Evolutionary conservation across 306 rosid genomes (phyloP).

Genomic region (Vigna radiata): DNA sequence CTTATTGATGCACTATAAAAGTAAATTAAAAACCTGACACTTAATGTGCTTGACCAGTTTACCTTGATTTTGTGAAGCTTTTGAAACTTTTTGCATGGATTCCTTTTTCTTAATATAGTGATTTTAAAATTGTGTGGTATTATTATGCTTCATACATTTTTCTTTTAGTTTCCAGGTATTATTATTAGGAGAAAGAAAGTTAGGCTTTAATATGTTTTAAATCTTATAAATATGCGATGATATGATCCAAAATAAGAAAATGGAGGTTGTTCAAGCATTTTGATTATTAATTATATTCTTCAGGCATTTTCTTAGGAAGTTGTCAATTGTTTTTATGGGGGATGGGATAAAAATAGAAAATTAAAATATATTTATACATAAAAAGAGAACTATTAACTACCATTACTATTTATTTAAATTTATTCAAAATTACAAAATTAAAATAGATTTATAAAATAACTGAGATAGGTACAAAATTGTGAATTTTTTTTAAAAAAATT

Average conservation of each 20-base stretch:
- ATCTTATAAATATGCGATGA: neutral
- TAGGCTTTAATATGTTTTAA: neutral
- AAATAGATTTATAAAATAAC: too few species aligned
- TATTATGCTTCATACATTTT: neutral
- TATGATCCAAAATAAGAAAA: neutral
- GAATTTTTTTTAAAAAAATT: too few species aligned
- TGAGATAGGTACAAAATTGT: too few species aligned
- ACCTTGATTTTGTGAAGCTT: conserved; percentile 12
- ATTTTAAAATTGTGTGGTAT: neutral
- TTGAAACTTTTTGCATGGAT: conserved; percentile 2
- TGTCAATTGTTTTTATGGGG: neutral
- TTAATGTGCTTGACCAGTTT: neutral
- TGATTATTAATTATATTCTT: neutral
- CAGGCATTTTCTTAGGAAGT: neutral
- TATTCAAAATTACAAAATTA: too few species aligned
- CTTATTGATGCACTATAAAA: neutral
- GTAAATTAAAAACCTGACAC: neutral
- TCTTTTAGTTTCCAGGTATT: neutral
- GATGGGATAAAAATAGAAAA: neutral
- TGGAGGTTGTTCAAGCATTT: neutral
- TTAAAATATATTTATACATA: too few species aligned
- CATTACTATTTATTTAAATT: too few species aligned
- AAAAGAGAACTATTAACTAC: too few species aligned
- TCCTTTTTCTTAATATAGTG: conserved; percentile 18
- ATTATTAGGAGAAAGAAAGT: neutral